Evolutionary conservation across 2,329 filamentous ascomycete genomes (phyloP).

Genomic region (Fusarium haematococcum): DNA sequence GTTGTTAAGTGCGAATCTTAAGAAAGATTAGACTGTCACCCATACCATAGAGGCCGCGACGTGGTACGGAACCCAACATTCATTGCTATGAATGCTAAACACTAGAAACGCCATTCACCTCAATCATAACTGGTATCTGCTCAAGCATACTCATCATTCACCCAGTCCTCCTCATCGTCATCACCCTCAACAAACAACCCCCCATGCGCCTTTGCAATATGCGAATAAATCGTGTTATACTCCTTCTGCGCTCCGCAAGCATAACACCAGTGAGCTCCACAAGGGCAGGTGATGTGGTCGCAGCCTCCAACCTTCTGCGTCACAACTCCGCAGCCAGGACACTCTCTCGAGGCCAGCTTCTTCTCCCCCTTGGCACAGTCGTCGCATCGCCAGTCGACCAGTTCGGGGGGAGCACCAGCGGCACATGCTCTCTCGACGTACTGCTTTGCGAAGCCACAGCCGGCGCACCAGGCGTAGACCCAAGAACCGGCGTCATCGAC

Average conservation of each 20-base stretch:
- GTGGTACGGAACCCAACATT: background rate
- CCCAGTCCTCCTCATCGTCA: constrained; percentile 35
- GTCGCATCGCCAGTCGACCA: constrained; percentile 56
- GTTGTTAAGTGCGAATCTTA: too few species aligned
- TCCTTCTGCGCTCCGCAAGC: constrained; percentile 49
- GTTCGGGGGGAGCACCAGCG: constrained; percentile 51
- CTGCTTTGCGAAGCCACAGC: constrained; percentile 56
- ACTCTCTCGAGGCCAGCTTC: constrained; percentile 42
- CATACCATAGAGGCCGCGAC: too few species aligned
- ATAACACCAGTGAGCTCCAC: constrained; percentile 55
- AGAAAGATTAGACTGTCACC: too few species aligned
- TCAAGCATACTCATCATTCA: constrained; percentile 6
- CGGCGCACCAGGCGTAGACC: constrained; percentile 62
- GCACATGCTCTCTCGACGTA: constrained; percentile 59
- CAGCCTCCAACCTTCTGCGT: constrained; percentile 54
- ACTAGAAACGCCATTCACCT: background rate
- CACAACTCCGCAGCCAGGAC: constrained; percentile 52
- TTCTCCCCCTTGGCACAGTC: constrained; percentile 45
- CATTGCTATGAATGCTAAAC: background rate
- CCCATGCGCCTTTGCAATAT: constrained; percentile 51
- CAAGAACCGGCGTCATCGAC: constrained; percentile 55
- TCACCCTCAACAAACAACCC: constrained; percentile 42
- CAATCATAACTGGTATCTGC: background rate
- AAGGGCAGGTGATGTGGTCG: constrained; percentile 54
- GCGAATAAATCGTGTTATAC: constrained; percentile 49